phyloP scores from a whole-genome alignment of 371 early-diverging fungal genomes.

The Actinomucor elegans region DNA sequence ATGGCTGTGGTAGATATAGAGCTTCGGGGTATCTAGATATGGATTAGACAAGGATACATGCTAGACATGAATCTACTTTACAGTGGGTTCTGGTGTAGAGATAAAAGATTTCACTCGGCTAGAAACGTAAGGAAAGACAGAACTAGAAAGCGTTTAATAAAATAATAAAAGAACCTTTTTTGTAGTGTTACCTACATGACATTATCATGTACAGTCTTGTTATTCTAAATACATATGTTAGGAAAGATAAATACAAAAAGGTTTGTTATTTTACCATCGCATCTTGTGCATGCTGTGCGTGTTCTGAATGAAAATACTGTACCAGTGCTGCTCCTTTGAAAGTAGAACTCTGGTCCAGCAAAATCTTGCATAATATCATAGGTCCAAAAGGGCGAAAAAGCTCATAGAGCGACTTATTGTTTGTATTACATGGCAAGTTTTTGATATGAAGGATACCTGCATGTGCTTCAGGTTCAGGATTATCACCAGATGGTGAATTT shows the following conservation, averaged over 20 bases:
- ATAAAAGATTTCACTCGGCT: neutral
- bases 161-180: too few relatives aligned
- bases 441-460: constrained; percentile 39
- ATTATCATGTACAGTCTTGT: constrained; percentile 16
- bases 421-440: constrained; percentile 34
- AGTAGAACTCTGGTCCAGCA: constrained; percentile 30
- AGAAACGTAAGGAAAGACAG: constrained; percentile 3
- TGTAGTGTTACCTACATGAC: constrained; percentile 18
- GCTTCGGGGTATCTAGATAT: neutral
- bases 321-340: constrained; percentile 46
- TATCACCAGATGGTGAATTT: constrained; percentile 17
- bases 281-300: constrained; percentile 35
- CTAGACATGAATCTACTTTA: too few relatives aligned
- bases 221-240: constrained; percentile 8
- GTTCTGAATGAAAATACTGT: constrained; percentile 39
- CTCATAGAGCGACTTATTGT: constrained; percentile 35
- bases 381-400: constrained; percentile 52
- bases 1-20: neutral
- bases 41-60: too few relatives aligned
- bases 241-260: neutral
- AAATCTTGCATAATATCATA: constrained; percentile 40
- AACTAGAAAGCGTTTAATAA: neutral
- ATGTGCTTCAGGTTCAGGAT: constrained; percentile 33
- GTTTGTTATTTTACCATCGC: constrained; percentile 35
- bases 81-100: neutral